These are phyloP conservation scores for Dalbergia oliveri DNA, from an alignment of 306 rosid species.

Conservation along the genomic window DNA sequence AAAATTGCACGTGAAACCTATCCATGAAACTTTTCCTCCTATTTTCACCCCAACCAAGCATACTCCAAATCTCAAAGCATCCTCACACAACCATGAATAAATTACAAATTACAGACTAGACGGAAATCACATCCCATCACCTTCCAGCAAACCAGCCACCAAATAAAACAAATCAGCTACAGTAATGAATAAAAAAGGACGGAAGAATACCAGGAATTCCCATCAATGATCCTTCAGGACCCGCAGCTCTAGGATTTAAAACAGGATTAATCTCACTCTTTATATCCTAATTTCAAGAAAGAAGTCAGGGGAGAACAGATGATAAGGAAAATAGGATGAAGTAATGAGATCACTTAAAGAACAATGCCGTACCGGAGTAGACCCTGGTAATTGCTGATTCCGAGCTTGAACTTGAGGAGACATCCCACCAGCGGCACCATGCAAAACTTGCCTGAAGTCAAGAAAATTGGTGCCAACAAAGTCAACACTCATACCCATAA, in stretches of 20 bases:
- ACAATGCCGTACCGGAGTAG: conserved; percentile 71
- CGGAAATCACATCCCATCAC: not conserved
- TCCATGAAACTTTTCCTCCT: too few relatives aligned
- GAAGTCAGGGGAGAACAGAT: conserved; percentile 48
- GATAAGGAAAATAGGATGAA: conserved; percentile 35
- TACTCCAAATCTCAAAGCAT: conserved; percentile 24
- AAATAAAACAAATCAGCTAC: conserved; percentile 16
- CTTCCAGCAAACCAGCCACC: conserved; percentile 1
- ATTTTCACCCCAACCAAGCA: too few relatives aligned
- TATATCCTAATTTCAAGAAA: conserved; percentile 70
- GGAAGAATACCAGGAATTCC: conserved; percentile 82
- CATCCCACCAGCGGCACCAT: conserved; percentile 84
- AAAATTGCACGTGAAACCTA: too few relatives aligned
- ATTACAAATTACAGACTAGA: not conserved
- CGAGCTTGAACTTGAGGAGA: conserved; percentile 95
- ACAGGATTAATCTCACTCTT: conserved; percentile 92
- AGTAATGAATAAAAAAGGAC: not conserved
- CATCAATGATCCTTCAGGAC: conserved; percentile 90
- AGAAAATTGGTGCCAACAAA: conserved; percentile 28
- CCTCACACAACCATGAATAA: conserved; percentile 25
- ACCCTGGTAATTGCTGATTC: conserved; percentile 87
- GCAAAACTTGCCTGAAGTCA: conserved; percentile 91
- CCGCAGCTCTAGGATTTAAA: conserved; percentile 89
- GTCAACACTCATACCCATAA: conserved; percentile 43
- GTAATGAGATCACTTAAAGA: conserved; percentile 36